Conservation (phyloP, 1,284 basidiomycete species). For the Sporisorium graminicola region DNA sequence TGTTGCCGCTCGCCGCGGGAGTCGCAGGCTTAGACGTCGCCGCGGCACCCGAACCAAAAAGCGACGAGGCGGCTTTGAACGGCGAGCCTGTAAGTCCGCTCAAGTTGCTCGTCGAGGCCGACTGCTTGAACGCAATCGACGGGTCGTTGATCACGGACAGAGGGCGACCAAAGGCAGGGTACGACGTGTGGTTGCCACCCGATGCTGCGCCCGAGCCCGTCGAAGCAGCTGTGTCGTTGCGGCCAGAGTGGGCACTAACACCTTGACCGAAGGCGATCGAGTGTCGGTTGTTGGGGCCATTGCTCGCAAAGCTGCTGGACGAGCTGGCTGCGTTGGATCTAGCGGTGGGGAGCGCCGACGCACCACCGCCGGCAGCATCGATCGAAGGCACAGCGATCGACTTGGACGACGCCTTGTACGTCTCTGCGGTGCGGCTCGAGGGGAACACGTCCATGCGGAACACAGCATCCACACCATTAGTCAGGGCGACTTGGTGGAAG, state of each 20-base stretch:
- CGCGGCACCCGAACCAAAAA: constrained; percentile 38
- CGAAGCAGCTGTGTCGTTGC: constrained; percentile 5
- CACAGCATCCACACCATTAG: constrained; percentile 55
- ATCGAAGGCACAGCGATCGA: constrained; percentile 33
- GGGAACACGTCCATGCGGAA: constrained; percentile 54
- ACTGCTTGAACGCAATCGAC: constrained; percentile 35
- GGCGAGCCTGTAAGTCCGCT: constrained; percentile 33
- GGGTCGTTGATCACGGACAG: constrained; percentile 50
- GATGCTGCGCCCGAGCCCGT: constrained; percentile 4
- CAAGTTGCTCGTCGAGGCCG: constrained; percentile 33
- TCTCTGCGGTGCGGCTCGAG: constrained; percentile 34
- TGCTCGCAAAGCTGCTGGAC: constrained; percentile 1
- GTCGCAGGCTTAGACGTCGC: constrained; percentile 20
- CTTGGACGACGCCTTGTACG: constrained; percentile 36
- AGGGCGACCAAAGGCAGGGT: constrained; percentile 44
- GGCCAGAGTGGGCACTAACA: constrained; percentile 13
- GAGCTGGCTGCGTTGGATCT: constrained; percentile 6
- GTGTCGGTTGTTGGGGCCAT: constrained; percentile 23
- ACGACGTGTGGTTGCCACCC: constrained; percentile 9
- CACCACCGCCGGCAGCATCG: constrained; percentile 15
- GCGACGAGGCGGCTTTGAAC: constrained; percentile 49
- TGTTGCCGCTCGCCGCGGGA: neutral
- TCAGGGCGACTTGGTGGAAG: constrained; percentile 53
- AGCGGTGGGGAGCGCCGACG: constrained; percentile 18
- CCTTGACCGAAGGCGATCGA: constrained; percentile 30